Percentiles rank a stretch among this genome's conserved stretches.
These are phyloP conservation scores for Ascosphaera apis DNA, from an alignment of 2,329 filamentous ascomycete species.

Conservation along the genomic window DNA sequence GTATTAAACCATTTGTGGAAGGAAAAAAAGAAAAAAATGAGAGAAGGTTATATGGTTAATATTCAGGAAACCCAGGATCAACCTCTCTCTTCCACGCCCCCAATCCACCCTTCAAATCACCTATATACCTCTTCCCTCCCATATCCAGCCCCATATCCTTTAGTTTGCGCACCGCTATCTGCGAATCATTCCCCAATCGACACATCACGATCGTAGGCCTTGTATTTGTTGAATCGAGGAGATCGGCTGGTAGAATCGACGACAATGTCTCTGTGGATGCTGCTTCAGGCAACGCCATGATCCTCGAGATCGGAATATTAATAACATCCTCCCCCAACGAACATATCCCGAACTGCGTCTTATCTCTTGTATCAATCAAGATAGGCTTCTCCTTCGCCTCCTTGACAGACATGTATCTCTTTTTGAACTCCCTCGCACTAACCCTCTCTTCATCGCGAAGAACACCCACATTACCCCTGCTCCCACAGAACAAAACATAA, in stretches of 20 bases:
- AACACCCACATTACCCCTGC: constrained; percentile 28
- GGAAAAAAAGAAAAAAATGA: not conserved
- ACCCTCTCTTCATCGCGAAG: constrained; percentile 45
- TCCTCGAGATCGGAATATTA: constrained; percentile 27
- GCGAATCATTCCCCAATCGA: constrained; percentile 26
- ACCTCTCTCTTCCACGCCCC: constrained; percentile 20
- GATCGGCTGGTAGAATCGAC: constrained; percentile 8
- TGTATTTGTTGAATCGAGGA: constrained; percentile 8
- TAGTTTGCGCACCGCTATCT: constrained; percentile 20
- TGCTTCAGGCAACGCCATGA: constrained; percentile 11
- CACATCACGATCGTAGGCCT: constrained; percentile 20
- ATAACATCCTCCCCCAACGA: constrained; percentile 45
- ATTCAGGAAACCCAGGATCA: constrained; percentile 20
- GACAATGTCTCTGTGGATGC: not conserved
- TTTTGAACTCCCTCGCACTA: constrained; percentile 35
- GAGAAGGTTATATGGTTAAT: constrained; percentile 10
- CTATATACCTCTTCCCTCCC: constrained; percentile 14
- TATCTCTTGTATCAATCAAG: constrained; percentile 64
- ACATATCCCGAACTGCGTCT: constrained; percentile 64
- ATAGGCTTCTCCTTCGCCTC: constrained; percentile 22
- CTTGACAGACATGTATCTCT: constrained; percentile 4
- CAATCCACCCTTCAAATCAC: constrained; percentile 21
- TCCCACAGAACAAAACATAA: constrained; percentile 71
- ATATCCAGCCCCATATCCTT: constrained; percentile 17
- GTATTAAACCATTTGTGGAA: too few species aligned